A percentile compares a stretch with the other conserved stretches of the same genome.
Conservation (phyloP, 805 yeast species). For the Kurtzmaniella fragi region DNA sequence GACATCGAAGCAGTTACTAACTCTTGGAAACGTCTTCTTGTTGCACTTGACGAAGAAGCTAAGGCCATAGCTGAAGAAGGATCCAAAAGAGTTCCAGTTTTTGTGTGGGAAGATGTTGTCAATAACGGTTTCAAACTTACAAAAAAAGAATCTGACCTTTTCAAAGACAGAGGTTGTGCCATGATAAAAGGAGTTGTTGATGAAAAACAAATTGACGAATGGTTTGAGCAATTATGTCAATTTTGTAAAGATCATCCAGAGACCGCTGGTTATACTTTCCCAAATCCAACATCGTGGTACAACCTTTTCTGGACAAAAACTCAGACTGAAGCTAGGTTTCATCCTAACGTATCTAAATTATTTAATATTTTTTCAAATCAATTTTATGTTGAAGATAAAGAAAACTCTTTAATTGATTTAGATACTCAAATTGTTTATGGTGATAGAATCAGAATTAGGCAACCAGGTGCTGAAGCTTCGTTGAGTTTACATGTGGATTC, state of each 20-base stretch:
- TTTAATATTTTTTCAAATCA: slow-evolving; percentile 17
- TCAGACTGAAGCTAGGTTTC: slow-evolving; percentile 34
- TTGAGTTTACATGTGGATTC: slow-evolving; percentile 38
- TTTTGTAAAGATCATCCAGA: slow-evolving; percentile 19
- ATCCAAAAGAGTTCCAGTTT: slow-evolving; percentile 15
- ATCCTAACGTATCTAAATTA: slow-evolving; percentile 25
- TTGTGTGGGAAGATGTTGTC: slow-evolving; percentile 15
- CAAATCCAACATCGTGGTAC: slow-evolving; percentile 28
- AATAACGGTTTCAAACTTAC: slow-evolving; percentile 8
- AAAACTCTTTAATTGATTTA: slow-evolving; percentile 19
- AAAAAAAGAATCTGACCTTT: slow-evolving; percentile 4
- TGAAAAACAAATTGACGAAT: slow-evolving; percentile 9
- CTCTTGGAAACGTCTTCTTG: slow-evolving; percentile 23
- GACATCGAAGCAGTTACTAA: slow-evolving; percentile 18
- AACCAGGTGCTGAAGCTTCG: slow-evolving; percentile 29
- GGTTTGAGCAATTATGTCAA: slow-evolving; percentile 11
- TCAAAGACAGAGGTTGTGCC: slow-evolving; percentile 12
- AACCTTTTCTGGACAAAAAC: slow-evolving; percentile 36
- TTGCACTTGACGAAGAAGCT: slow-evolving; percentile 15
- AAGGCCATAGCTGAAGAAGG: slow-evolving; percentile 15
- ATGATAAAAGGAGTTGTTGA: slow-evolving; percentile 14
- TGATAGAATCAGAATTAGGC: slow-evolving; percentile 36
- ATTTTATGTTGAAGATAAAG: slow-evolving; percentile 11
- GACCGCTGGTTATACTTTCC: slow-evolving; percentile 20
- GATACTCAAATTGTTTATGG: slow-evolving; percentile 33